Percentiles rank a stretch among this genome's conserved stretches.
Evolutionary conservation across 1,284 basidiomycete species (phyloP).

Genomic region (Meira miltonrushii): DNA sequence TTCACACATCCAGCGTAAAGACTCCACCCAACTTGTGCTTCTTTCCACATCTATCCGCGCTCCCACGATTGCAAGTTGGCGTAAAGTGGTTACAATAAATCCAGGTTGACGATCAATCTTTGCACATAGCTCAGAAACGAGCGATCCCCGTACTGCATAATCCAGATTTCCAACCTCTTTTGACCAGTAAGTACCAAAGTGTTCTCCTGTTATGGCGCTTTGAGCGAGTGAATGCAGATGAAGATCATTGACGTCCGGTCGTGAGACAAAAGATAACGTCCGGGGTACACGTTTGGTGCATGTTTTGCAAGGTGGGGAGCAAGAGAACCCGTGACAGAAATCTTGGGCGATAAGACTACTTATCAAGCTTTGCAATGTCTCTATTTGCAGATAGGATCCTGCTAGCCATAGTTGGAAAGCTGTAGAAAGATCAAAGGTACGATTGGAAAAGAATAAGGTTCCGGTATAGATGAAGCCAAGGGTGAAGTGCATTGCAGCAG

Average conservation of each 20-base stretch:
- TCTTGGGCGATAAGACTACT: constrained; percentile 33
- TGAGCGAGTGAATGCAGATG: constrained; percentile 22
- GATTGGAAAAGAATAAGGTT: constrained; percentile 83
- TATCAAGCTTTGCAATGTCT: constrained; percentile 34
- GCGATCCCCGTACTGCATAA: constrained; percentile 22
- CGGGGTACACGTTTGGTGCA: constrained; percentile 41
- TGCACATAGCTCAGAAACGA: constrained; percentile 25
- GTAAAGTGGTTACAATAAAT: constrained; percentile 19
- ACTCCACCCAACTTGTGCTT: constrained; percentile 35
- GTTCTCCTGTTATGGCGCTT: constrained; percentile 24
- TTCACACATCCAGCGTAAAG: constrained; percentile 39
- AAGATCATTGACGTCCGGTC: constrained; percentile 33
- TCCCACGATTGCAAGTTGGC: constrained; percentile 34
- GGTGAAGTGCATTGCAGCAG: constrained; percentile 87
- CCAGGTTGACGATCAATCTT: constrained; percentile 20
- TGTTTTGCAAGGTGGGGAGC: constrained; percentile 41
- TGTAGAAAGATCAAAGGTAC: constrained; percentile 85
- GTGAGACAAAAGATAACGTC: constrained; percentile 30
- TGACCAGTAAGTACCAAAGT: constrained; percentile 44
- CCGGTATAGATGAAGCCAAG: constrained; percentile 91
- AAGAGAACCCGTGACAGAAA: constrained; percentile 43
- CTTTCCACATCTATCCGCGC: constrained; percentile 34
- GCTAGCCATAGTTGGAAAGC: constrained; percentile 83
- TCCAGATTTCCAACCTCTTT: constrained; percentile 43
- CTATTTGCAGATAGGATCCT: constrained; percentile 72